phyloP scores from a whole-genome alignment of 257 asterid species.

The Pogostemon cablin region DNA sequence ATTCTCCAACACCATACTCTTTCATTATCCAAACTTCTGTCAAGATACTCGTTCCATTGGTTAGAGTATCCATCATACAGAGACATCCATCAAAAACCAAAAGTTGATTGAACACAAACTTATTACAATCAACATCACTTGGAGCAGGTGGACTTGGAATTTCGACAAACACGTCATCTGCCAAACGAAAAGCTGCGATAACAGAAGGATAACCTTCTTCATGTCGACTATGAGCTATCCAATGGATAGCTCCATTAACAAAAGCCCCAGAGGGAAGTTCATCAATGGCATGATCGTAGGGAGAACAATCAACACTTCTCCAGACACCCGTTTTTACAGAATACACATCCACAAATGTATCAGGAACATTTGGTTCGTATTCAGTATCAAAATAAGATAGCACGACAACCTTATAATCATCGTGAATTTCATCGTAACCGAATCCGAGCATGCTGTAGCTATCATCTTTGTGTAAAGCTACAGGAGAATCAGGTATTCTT shows the following conservation, averaged over 20 bases:
- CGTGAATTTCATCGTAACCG: not conserved
- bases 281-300: not conserved
- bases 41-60: not conserved
- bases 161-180: not conserved
- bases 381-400: not conserved
- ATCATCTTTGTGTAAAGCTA: not conserved
- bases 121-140: not conserved
- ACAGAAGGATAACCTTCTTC: not conserved
- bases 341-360: not conserved
- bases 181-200: not conserved
- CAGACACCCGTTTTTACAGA: not conserved
- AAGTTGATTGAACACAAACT: not conserved
- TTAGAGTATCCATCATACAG: not conserved
- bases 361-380: not conserved
- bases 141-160: slow-evolving; percentile 9
- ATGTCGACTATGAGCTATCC: not conserved
- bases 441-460: not conserved
- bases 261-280: not conserved
- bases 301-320: not conserved
- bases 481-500: not conserved
- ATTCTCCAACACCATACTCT: slow-evolving; percentile 1
- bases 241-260: slow-evolving; percentile 8
- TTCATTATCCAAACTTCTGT: not conserved
- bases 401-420: not conserved
- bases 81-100: not conserved